Conservation (phyloP, 345 rosid species). For the Syzygium aromaticum region DNA sequence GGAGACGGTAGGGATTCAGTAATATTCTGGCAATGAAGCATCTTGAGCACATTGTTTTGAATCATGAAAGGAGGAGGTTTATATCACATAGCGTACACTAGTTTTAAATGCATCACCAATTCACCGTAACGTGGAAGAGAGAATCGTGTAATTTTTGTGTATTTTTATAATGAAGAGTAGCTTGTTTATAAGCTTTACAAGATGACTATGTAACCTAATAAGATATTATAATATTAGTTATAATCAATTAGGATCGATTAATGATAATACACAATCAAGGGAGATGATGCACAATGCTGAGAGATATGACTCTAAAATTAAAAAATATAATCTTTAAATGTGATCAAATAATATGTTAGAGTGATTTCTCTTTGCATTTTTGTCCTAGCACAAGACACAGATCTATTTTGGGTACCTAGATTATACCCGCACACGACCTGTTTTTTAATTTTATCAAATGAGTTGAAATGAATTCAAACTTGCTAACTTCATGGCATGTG, state of each 20-base stretch:
- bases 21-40: neutral
- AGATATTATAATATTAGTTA: neutral
- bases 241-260: neutral
- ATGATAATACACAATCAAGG: neutral
- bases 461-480: neutral
- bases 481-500: accelerated
- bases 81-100: neutral
- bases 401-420: neutral
- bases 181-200: neutral
- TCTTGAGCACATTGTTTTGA: neutral
- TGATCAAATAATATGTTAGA: neutral
- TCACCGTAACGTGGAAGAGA: neutral
- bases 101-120: neutral
- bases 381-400: neutral
- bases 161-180: neutral
- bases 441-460: neutral
- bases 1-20: neutral
- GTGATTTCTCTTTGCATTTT: neutral
- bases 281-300: neutral
- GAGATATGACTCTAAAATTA: neutral
- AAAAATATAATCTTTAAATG: neutral
- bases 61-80: neutral
- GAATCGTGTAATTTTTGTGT: neutral
- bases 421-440: accelerated
- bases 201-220: neutral